phyloP scores from a whole-genome alignment of 495 filamentous ascomycete species.

The Hyaloscypha variabilis region DNA sequence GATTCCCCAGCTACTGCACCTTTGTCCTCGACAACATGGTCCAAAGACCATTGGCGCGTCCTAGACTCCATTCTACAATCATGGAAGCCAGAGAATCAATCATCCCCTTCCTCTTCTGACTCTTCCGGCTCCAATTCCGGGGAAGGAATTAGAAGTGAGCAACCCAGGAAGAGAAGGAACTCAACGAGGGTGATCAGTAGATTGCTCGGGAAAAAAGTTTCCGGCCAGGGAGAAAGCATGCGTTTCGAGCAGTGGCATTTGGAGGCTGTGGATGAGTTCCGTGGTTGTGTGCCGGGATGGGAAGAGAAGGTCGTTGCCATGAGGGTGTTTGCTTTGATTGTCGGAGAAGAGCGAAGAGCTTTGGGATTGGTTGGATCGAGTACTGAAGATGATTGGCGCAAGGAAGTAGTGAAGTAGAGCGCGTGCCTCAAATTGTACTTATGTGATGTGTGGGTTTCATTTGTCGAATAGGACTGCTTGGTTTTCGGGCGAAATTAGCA shows the following conservation, averaged over 20 bases:
- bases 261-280: constrained; percentile 48
- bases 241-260: constrained; percentile 53
- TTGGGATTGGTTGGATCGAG: constrained; percentile 23
- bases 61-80: constrained; percentile 26
- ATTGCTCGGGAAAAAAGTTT: constrained; percentile 28
- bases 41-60: constrained; percentile 31
- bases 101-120: not conserved
- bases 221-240: constrained; percentile 28
- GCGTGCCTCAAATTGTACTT: constrained; percentile 2
- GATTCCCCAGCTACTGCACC: constrained; percentile 14
- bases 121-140: constrained; percentile 2
- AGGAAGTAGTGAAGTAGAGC: constrained; percentile 18
- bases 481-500: not conserved
- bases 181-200: constrained; percentile 30
- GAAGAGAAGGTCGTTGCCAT: constrained; percentile 46
- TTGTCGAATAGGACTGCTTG: not conserved
- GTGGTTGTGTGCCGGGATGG: constrained; percentile 45
- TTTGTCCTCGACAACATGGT: constrained; percentile 32
- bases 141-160: not conserved
- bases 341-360: constrained; percentile 41
- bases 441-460: constrained; percentile 1
- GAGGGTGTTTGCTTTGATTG: constrained; percentile 51
- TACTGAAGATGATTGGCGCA: constrained; percentile 2
- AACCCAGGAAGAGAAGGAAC: constrained; percentile 20
- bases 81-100: constrained; percentile 24